Evolutionary conservation across 768 basidiomycete genomes (phyloP), one percentile per base, ranked within the genome.

Genomic region (Rhizopogon vinicolor): DNA sequence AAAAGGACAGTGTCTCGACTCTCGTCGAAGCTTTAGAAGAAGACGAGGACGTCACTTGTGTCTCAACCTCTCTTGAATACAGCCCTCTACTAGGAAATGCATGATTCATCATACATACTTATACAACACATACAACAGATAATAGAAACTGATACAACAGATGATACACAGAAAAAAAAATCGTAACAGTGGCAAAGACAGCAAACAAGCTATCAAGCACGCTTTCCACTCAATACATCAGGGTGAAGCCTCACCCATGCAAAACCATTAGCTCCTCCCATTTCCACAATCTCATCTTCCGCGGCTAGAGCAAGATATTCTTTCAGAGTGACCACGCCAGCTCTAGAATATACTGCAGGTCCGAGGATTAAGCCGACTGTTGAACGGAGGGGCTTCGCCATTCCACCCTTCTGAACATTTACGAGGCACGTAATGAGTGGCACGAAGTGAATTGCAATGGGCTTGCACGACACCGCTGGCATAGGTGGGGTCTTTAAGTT

Each of bases 11-110:
- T 45, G 63, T 87, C 7, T 70, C 72, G 33, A 63, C 65, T 10
- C 69, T 88, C 19, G 68, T 85, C 18, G 75, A 79, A 42, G 76
- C 73, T 5, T 65, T 88, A 49, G 83, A 85, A 65, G 79, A 72
- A 22, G 71, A 81, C 56, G 81, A 80, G 52, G 86, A 87, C 62
- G 79, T 79, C 12, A 68, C 81, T 54, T 76, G 75, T 54, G 81
- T 87, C 25, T 86, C 80, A 73, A 84, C 84, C 44, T 82, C 77
- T 25, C 56, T 77, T 52, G 78, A 78, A 41, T 56, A 60, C 28
- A 68, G 65, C 37, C 53, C 43, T 56, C 51, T 72, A 19, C 52
- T 69, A 33, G 66, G 31, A 29, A 44, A 29, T 10, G 6, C 28
- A 58, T 53, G 60, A 60, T 58, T 43, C 45, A 45, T 49, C 51